phyloP scores from a whole-genome alignment of 805 yeast species.

The Yamadazyma akitaensis region DNA sequence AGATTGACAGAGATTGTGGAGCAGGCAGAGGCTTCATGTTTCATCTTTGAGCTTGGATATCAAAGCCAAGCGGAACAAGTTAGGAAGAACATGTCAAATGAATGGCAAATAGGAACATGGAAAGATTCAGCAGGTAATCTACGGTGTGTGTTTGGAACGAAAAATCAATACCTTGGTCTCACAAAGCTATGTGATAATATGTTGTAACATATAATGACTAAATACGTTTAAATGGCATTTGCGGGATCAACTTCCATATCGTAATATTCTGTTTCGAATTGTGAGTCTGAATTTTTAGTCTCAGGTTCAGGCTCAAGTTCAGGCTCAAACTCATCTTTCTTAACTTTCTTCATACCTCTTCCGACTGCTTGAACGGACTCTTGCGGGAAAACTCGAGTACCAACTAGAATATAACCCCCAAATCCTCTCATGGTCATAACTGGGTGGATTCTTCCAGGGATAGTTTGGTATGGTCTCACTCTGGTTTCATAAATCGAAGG shows the following conservation, averaged over 20 bases:
- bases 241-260: background rate
- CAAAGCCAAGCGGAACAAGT: slow-evolving; percentile 51
- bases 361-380: slow-evolving; percentile 65
- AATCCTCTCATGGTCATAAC: slow-evolving; percentile 89
- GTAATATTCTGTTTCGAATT: background rate
- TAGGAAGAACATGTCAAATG: slow-evolving; percentile 13
- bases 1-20: slow-evolving; percentile 48
- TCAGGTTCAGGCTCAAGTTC: background rate
- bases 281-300: background rate
- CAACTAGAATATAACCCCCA: slow-evolving; percentile 84
- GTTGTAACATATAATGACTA: slow-evolving; percentile 1
- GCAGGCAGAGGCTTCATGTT: slow-evolving; percentile 45
- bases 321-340: slow-evolving; percentile 1
- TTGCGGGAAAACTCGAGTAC: slow-evolving; percentile 72
- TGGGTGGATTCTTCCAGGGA: slow-evolving; percentile 93
- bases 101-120: slow-evolving; percentile 51
- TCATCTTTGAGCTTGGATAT: slow-evolving; percentile 78
- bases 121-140: slow-evolving; percentile 50
- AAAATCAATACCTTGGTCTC: slow-evolving; percentile 11
- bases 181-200: slow-evolving; percentile 7
- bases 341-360: slow-evolving; percentile 37
- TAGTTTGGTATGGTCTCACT: slow-evolving; percentile 85
- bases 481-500: slow-evolving; percentile 80
- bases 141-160: slow-evolving; percentile 65
- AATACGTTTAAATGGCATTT: slow-evolving; percentile 4